Percentiles rank a stretch among this genome's conserved stretches.
phyloP scores from a whole-genome alignment of 2,329 filamentous ascomycete genomes.

The Akanthomyces uredinophilus region DNA sequence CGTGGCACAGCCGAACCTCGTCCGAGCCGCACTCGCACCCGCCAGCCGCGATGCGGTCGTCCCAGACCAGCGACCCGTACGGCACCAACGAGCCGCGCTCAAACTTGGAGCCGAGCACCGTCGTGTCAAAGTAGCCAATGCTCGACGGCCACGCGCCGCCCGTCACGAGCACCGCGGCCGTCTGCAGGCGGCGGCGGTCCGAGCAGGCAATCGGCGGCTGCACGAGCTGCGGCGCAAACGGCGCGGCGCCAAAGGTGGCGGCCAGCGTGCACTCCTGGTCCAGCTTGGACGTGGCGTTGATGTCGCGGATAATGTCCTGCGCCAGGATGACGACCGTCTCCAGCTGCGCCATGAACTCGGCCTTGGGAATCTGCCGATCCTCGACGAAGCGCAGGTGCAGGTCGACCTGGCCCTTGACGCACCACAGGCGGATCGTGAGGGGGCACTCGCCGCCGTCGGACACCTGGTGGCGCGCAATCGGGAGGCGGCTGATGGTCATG shows the following conservation, averaged over 20 bases:
- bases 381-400: constrained; percentile 3
- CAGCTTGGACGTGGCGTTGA: constrained; percentile 5
- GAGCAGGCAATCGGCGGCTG: neutral
- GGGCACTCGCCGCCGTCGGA: neutral
- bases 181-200: neutral
- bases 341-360: neutral
- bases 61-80: constrained; percentile 3
- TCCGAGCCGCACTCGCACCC: constrained; percentile 1
- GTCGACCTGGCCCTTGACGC: constrained; percentile 11
- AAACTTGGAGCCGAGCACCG: constrained; percentile 8
- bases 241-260: constrained; percentile 5
- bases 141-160: constrained; percentile 6
- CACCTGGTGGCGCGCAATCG: neutral
- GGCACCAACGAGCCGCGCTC: constrained; percentile 3
- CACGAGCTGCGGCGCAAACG: constrained; percentile 3
- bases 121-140: constrained; percentile 10
- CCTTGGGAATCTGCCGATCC: neutral
- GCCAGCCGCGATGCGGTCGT: constrained; percentile 3
- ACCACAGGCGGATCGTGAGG: constrained; percentile 6
- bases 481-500: neutral
- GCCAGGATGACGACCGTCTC: constrained; percentile 1
- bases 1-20: neutral
- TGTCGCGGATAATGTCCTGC: constrained; percentile 9
- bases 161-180: constrained; percentile 5
- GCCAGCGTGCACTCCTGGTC: constrained; percentile 8